Evolutionary conservation across 73 alveolate genomes (phyloP).

Genomic region (Effrenium voratum): DNA sequence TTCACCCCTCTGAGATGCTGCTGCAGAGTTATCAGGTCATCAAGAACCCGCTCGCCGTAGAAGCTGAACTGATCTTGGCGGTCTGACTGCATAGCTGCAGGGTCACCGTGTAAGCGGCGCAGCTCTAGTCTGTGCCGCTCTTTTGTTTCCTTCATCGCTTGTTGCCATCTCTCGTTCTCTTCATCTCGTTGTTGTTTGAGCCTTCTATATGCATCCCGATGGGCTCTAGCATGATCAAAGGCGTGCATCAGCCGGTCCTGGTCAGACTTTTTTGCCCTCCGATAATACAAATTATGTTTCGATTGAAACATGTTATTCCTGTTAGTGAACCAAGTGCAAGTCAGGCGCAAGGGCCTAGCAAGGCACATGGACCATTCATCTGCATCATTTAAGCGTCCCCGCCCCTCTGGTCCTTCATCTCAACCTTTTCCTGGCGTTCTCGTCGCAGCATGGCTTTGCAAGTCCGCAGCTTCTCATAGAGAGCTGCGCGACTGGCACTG

Average conservation of each 20-base stretch:
- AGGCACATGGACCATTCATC: too few relatives aligned
- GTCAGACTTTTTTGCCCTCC: too few relatives aligned
- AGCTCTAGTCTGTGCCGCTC: slow-evolving; percentile 74
- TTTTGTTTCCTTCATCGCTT: slow-evolving; percentile 69
- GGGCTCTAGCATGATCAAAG: slow-evolving; percentile 84
- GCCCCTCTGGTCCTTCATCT: slow-evolving; percentile 69
- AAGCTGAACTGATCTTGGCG: slow-evolving; percentile 73
- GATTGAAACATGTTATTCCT: too few relatives aligned
- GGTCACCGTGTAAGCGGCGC: slow-evolving; percentile 67
- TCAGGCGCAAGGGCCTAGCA: too few relatives aligned
- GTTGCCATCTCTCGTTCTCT: slow-evolving; percentile 77
- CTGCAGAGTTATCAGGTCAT: slow-evolving; percentile 73
- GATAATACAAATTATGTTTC: too few relatives aligned
- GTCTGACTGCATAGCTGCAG: slow-evolving; percentile 85
- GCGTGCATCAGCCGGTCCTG: slow-evolving; percentile 92
- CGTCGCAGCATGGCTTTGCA: slow-evolving; percentile 81
- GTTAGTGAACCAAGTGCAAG: too few relatives aligned
- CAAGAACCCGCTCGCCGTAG: slow-evolving; percentile 58
- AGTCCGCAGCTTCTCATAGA: slow-evolving; percentile 85
- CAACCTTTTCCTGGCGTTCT: slow-evolving; percentile 84
- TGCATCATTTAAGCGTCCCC: too few relatives aligned
- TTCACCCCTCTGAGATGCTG: slow-evolving; percentile 45
- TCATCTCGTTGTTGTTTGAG: slow-evolving; percentile 69
- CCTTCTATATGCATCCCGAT: slow-evolving; percentile 75
- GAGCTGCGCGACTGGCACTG: slow-evolving; percentile 89